Evolutionary conservation across 2,329 filamentous ascomycete genomes (phyloP), one percentile per base, ranked within the genome.

Genomic region (Colletotrichum tropicicola): DNA sequence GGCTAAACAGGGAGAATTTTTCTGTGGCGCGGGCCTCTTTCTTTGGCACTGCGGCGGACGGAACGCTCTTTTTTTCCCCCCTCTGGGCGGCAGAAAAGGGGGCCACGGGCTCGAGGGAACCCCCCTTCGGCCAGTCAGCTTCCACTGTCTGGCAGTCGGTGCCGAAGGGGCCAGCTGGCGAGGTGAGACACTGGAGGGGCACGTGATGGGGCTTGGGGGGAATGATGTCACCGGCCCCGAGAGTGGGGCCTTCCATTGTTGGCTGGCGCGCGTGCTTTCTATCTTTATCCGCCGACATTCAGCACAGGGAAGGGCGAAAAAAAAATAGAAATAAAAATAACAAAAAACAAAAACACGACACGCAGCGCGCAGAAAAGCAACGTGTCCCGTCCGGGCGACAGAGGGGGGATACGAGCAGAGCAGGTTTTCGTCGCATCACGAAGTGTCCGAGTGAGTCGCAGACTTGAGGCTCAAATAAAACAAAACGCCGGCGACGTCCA

Each of bases 1-100:
- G 61, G 58, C 56, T 61, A 66, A 65, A 69, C 32, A 58, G 54
- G 59, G 28, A 67, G 64, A 68, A 68, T 23, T 54, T 64, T 60
- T 64, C 41, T 60, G 41, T 64, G 60, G 60, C 60, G 60, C 48
- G 60, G 56, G 56, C 60, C 60, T 23, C 43, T 28, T 43, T 13
- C 13, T 47, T 23, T 59, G 32, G 37, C 12, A 10, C 35, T 21
- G 51, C n/a, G n/a, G 39, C 5, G 39, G 15, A 21, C 39, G 9
- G 15, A 21, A 17, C 27, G n/a, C n/a, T n/a, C n/a, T 28, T 28
- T 32, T 43, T 27, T 13, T 27, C 12, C 48, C 41, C 23, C 17
- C 30, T 37, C 19, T 39, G 25, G 47, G 47, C 41, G 41, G 8
- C 32, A 19, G n/a, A 47, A 47, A 64, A 52, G 56, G 48, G 39